A percentile compares a stretch with the other conserved stretches of the same genome.
Evolutionary conservation across 2,329 filamentous ascomycete species (phyloP).

Genomic region (Paecilomyces fulvus): DNA sequence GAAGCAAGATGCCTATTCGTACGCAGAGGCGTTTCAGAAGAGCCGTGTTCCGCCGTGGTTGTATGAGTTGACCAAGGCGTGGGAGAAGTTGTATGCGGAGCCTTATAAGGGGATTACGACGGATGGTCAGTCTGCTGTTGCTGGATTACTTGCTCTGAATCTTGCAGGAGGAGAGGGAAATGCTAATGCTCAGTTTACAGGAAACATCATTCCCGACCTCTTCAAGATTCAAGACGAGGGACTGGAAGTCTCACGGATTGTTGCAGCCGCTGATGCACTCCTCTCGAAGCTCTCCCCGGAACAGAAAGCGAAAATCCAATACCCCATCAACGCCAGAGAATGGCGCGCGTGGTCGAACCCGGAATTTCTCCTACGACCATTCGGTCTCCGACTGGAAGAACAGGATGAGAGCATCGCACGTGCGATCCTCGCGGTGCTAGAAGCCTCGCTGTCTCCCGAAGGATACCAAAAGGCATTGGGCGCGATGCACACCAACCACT

Average conservation of each 20-base stretch:
- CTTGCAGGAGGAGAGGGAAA: background rate
- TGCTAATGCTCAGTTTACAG: slow-evolving; percentile 22
- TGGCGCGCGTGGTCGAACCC: slow-evolving; percentile 68
- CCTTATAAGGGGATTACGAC: slow-evolving; percentile 63
- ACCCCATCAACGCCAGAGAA: slow-evolving; percentile 61
- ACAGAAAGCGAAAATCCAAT: slow-evolving; percentile 43
- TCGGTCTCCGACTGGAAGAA: slow-evolving; percentile 64
- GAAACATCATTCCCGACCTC: slow-evolving; percentile 44
- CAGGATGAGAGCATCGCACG: slow-evolving; percentile 35
- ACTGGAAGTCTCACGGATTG: slow-evolving; percentile 51
- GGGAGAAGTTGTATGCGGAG: slow-evolving; percentile 50
- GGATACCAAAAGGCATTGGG: slow-evolving; percentile 62
- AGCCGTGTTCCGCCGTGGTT: slow-evolving; percentile 58
- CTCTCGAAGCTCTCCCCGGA: slow-evolving; percentile 39
- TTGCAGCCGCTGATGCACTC: slow-evolving; percentile 41
- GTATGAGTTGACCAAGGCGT: slow-evolving; percentile 52
- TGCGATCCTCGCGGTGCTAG: slow-evolving; percentile 48
- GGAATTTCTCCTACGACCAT: slow-evolving; percentile 60
- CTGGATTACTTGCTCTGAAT: background rate
- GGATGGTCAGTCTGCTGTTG: slow-evolving; percentile 45
- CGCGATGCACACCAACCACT: slow-evolving; percentile 68
- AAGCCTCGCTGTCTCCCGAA: slow-evolving; percentile 55
- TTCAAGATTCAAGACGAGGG: slow-evolving; percentile 57
- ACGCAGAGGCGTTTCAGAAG: slow-evolving; percentile 53
- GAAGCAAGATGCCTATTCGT: slow-evolving; percentile 54